phyloP scores from a whole-genome alignment of 2,329 filamentous ascomycete genomes.

The Stemphylium beticola region DNA sequence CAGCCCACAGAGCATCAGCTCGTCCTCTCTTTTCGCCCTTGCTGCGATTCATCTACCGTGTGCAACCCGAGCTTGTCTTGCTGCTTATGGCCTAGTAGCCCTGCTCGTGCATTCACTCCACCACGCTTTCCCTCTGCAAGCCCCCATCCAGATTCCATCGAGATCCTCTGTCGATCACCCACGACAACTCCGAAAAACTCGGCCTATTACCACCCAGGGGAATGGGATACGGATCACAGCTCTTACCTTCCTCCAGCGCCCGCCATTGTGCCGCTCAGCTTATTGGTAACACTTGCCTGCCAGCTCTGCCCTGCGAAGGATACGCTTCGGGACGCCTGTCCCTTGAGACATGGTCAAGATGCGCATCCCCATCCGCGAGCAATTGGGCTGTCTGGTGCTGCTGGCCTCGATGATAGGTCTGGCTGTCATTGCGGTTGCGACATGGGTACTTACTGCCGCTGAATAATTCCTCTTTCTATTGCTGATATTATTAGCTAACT shows the following conservation, averaged over 20 bases:
- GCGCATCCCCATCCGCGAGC: constrained; percentile 86
- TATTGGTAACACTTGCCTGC: constrained; percentile 2
- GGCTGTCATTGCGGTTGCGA: constrained; percentile 79
- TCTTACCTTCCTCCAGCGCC: constrained; percentile 14
- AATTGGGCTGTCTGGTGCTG: constrained; percentile 81
- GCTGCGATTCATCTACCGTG: background rate
- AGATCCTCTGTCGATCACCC: constrained; percentile 8
- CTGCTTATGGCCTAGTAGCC: constrained; percentile 25
- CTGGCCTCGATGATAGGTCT: constrained; percentile 76
- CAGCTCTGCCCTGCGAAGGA: background rate
- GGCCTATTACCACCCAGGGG: constrained; percentile 19
- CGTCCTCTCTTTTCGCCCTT: constrained; percentile 31
- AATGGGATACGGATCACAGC: constrained; percentile 33
- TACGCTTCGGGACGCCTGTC: background rate
- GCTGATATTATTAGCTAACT: constrained; percentile 54
- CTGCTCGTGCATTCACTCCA: constrained; percentile 22
- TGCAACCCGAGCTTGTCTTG: background rate
- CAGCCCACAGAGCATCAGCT: constrained; percentile 21
- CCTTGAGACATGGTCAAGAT: constrained; percentile 59
- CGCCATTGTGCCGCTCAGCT: constrained; percentile 24
- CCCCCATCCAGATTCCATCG: constrained; percentile 10
- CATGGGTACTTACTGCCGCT: constrained; percentile 52
- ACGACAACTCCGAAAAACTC: constrained; percentile 1
- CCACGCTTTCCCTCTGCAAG: constrained; percentile 4
- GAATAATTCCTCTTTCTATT: constrained; percentile 3